Base-by-base conservation (phyloP, 2,329 filamentous ascomycete species). In the Aspergillus pseudotamarii region DNA sequence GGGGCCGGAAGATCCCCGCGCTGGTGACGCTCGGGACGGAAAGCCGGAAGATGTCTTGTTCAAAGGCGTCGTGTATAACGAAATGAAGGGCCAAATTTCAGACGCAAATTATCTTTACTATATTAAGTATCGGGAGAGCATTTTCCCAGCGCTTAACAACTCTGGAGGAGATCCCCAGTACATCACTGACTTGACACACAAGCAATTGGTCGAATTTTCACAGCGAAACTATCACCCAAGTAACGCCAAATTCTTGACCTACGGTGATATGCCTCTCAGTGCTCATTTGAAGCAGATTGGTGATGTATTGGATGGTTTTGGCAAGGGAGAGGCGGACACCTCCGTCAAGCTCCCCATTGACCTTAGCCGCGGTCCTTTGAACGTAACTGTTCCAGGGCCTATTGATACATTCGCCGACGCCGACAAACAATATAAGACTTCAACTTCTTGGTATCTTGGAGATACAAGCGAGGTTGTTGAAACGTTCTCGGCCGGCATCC, bases 51-150 rank as follows among this genome's bases (percentile, higher is more conserved):
- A 88, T 61, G 86, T 68, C 21, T 48, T 68, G 43, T 69, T 69
- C 43, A 67, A 69, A 55, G 66, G 66, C 34, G 68, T 69, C 28
- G 88, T 73, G 87, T 88, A 76, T 81, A 99, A 99, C 73, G 95
- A 99, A 81, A 99, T 99, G 95, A 99, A 99, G 81, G 95, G 95
- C 0, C 94, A 97, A 75, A 96, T 98, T 89, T 98, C 95, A 2
- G 95, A 99, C 77, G 93, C 94, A 8, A 93, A 93, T 69, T 99
- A 99, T 73, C 83, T 98, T 0, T 99, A 92, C 82, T 98, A 97
- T 77, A 96, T 97, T 69, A 87, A 91, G 59, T 99, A 96, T 79
- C 93, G 96, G 75, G 93, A 98, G 71, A 91, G 95, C 75, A 92
- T 99, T 59, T 95, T 96, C 75, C 95, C 95, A 0, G 90, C 91